Conservation (phyloP, 352 stramenopile species). For the Blastocystis sp. region DNA sequence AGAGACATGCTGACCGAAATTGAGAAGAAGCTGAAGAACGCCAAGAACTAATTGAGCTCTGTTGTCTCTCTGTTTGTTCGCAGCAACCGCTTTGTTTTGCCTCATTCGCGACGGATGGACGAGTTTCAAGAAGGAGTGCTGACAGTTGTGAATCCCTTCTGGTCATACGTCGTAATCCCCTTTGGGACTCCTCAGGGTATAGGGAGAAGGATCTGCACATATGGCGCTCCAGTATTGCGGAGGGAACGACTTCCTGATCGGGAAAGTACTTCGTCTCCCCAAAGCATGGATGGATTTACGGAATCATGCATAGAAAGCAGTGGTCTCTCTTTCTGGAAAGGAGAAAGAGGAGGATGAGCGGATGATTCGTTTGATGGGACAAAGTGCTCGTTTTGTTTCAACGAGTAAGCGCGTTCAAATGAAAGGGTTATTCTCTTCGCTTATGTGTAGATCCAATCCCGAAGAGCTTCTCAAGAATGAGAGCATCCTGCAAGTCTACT, state of each 20-base stretch:
- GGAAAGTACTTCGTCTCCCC: neutral
- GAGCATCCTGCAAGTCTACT: neutral
- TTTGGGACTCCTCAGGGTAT: neutral
- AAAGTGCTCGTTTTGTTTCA: conserved; percentile 3
- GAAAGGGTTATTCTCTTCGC: neutral
- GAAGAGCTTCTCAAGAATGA: neutral
- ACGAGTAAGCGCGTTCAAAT: neutral
- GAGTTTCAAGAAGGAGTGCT: neutral
- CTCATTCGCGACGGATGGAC: no score
- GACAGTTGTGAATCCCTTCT: neutral
- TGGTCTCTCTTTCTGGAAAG: neutral
- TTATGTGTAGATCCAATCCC: conserved; percentile 16
- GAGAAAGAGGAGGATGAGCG: neutral
- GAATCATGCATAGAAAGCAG: neutral
- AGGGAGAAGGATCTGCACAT: neutral
- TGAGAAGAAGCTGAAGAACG: conserved; percentile 77
- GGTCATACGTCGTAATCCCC: neutral
- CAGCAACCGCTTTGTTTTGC: no score
- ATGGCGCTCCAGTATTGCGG: neutral
- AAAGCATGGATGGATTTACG: neutral
- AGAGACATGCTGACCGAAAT: conserved; percentile 84
- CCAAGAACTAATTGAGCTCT: conserved; percentile 48
- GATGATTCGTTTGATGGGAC: conserved; percentile 35
- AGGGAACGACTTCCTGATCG: neutral
- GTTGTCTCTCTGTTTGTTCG: conserved; percentile 18